Evolutionary conservation across 257 asterid species (phyloP), one percentile per base, ranked within the genome.

Genomic region (Leptodermis oblonga): DNA sequence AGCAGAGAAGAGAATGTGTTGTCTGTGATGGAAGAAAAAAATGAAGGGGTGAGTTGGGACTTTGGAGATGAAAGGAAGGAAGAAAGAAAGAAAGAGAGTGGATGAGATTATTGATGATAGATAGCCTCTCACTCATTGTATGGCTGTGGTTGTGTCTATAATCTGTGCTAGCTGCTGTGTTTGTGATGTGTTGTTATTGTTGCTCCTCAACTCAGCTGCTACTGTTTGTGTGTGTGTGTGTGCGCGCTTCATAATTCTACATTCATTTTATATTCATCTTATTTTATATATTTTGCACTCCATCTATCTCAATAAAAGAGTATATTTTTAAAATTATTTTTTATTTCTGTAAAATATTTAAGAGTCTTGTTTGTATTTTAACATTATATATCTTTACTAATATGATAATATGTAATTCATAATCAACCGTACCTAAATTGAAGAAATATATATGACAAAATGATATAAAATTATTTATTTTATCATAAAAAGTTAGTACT

Each of bases 111-210:
- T 37, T 77, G 88, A 81, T 81, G 79, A 85, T 65, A 70, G 84
- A 76, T 85, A 79, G 89, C 96, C 97, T 86, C 92, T 82, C 88
- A 80, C 85, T 82, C 81, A 72, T 81, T 85, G 87, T 85, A 90
- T 90, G 97, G 97, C 77, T 83, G 79, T 73, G 83, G 74, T 86
- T 81, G 76, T 72, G 22, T 61, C 11, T 61, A 28, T 71, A 22
- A 52, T 52, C 15, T 58, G 14, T 56, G 34, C 30, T 56, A 23
- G 41, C 48, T 65, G 64, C 66, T 59, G 18, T 62, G 25, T 72
- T 37, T 45, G 58, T 61, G 45, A 53, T 61, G 22, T 67, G n/a
- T 37, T 71, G 33, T 25, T 59, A 7, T 31, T 71, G 45, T 18
- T 59, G 30, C 65, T 34, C 22, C 65, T 34, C 25, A 78, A 74